Evolutionary conservation across 495 filamentous ascomycete species (phyloP).

Genomic region (Pyrenopolyporus hunteri): DNA sequence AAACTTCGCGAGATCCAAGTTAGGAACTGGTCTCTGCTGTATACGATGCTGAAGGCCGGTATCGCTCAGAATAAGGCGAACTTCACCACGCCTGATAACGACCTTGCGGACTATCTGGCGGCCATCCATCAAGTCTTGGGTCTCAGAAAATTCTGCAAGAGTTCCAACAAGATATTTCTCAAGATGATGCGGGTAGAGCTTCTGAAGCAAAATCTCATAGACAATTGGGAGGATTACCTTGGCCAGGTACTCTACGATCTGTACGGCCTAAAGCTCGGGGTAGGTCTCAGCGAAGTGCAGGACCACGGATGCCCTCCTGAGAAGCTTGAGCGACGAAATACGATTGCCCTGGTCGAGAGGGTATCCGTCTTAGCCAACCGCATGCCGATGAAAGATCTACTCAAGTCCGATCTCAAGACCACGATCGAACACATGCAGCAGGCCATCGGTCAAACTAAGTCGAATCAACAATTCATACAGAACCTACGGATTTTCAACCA

Average conservation of each 20-base stretch:
- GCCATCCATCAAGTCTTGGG: conserved; percentile 86
- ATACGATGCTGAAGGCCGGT: conserved; percentile 74
- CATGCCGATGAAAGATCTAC: conserved; percentile 87
- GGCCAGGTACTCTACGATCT: conserved; percentile 89
- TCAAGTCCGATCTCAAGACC: conserved; percentile 84
- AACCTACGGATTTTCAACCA: conserved; percentile 77
- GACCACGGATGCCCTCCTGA: conserved; percentile 81
- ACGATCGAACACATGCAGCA: conserved; percentile 90
- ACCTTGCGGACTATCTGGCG: conserved; percentile 74
- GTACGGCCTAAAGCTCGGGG: conserved; percentile 79
- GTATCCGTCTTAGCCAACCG: conserved; percentile 78
- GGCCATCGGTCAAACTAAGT: conserved; percentile 63
- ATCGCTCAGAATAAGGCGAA: conserved; percentile 67
- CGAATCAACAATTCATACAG: conserved; percentile 69
- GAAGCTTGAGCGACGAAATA: conserved; percentile 74
- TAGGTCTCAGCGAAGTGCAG: conserved; percentile 66
- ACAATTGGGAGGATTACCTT: conserved; percentile 77
- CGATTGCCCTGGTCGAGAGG: conserved; percentile 79
- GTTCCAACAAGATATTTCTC: conserved; percentile 85
- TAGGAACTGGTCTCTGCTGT: conserved; percentile 80
- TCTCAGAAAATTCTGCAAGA: conserved; percentile 81
- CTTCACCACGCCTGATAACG: conserved; percentile 68
- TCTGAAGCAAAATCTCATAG: conserved; percentile 64
- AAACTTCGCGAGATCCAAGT: conserved; percentile 90
- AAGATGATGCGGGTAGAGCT: conserved; percentile 86